Evolutionary conservation across 257 asterid genomes (phyloP), one percentile per base, ranked within the genome.

Genomic region (Solanum verrucosum): DNA sequence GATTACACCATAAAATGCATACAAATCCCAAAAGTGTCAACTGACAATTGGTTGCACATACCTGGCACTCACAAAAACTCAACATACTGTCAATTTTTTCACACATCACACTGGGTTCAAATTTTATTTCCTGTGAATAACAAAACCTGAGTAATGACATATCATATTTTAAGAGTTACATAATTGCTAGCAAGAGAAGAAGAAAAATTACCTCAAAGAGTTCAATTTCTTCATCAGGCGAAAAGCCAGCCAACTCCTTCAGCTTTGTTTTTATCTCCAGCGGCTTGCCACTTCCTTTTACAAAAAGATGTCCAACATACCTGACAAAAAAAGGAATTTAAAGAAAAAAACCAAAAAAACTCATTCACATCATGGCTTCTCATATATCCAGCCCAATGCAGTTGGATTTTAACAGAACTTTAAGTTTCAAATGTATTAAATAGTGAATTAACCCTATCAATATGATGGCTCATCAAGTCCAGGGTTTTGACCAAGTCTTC

Each of bases 81-180:
- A 88, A 84, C 86, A 88, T 92, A 91, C 90, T 93, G 90, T 93
- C 93, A 87, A 94, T 91, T 87, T 86, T 93, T 88, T 94, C 95
- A 84, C 97, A 93, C 98, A 93, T 93, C 86, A 95, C 95, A 87
- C 84, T 91, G 21, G 98, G 98, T 35, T 95, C 96, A 65, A 91
- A 93, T 90, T 91, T 94, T 77, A 95, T 94, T 93, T 95, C 98
- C 98, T 95, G 92, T 72, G 88, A 88, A 78, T 73, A 83, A 86
- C 37, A 44, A 81, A 60, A 63, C 44, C 72, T 34, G 42, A 42
- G 46, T 73, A 44, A 68, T 23, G 7, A 52, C 68, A 67, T 52
- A 33, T 60, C 37, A n/a, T 27, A 88, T 14, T 23, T 35, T 20
- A 3, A 14, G 84, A 42, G n/a, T 44, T 25, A 42, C 5, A 7